Percentiles rank a stretch among this genome's conserved stretches.
These are phyloP conservation scores for Gnomoniopsis smithogilvyi DNA, from an alignment of 2,329 filamentous ascomycete genomes.

Conservation along the genomic window DNA sequence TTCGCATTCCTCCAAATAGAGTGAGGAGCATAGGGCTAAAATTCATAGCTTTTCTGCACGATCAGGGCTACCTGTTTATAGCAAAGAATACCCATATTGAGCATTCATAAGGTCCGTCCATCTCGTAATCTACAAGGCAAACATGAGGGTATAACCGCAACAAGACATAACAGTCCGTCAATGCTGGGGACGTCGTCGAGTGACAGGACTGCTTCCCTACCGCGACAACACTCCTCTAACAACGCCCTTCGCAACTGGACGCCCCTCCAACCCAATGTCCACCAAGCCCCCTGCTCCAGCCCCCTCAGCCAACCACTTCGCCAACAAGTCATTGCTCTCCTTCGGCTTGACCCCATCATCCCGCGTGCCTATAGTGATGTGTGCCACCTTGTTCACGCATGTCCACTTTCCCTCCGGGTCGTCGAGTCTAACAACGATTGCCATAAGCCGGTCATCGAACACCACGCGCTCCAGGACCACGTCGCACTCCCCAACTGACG, in stretches of 20 bases:
- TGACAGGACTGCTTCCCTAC: constrained; percentile 28
- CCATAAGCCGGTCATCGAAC: constrained; percentile 86
- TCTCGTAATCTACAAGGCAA: too few species aligned
- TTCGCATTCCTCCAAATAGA: background rate
- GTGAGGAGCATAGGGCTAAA: too few species aligned
- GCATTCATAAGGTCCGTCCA: too few species aligned
- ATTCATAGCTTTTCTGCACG: too few species aligned
- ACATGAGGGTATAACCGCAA: too few species aligned
- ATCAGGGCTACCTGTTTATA: too few species aligned
- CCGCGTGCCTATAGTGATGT: constrained; percentile 86
- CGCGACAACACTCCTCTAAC: constrained; percentile 48
- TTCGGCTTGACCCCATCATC: constrained; percentile 76
- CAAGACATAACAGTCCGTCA: background rate
- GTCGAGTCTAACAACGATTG: constrained; percentile 75
- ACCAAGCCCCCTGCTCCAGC: constrained; percentile 41
- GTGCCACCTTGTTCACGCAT: constrained; percentile 74
- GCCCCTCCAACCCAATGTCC: constrained; percentile 48
- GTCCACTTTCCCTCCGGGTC: constrained; percentile 57
- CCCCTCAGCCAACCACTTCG: constrained; percentile 65
- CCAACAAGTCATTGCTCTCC: constrained; percentile 86
- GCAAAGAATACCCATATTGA: too few species aligned
- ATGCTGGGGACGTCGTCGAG: background rate
- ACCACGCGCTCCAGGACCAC: constrained; percentile 70
- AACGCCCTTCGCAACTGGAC: constrained; percentile 43
- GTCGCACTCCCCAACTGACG: constrained; percentile 60